Evolutionary conservation across 495 filamentous ascomycete species (phyloP), one percentile per base, ranked within the genome.

Genomic region (Hypoxylon intermedium): DNA sequence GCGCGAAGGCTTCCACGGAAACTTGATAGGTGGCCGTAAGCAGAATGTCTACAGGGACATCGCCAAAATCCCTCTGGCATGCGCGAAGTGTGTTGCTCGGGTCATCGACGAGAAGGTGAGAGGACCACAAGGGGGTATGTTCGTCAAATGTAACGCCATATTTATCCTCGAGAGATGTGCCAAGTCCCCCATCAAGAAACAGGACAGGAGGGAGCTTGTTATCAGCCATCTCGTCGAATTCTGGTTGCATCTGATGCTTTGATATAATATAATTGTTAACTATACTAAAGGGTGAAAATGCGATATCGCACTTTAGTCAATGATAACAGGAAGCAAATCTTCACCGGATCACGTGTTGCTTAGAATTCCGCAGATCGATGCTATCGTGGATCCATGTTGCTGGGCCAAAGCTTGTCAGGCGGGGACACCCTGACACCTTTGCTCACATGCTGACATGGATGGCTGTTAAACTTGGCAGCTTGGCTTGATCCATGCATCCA

Each of bases 11-110:
- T 11, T 82, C 75, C 5, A 72, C 58, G 0, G 79, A 83, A 1
- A 81, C 75, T 72, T 89, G 86, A 67, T 89, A 89, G 4, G 87
- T 89, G 3, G 85, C 85, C 16, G 82, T 87, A 15, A 85, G 72
- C 13, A 89, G 58, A 13, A 89, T 74, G 63, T 89, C 83, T 9
- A 79, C 80, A 24, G 83, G 84, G 19, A 81, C 77, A 0, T 26
- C 15, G 12, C 67, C 74, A 56, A 88, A 89, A 47, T 78, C 77
- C 20, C 50, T 67, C 55, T 89, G 87, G 58, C 77, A 82, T 6
- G 65, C 67, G 37, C 71, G 65, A 1, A 89, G 77, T 1, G 77
- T 85, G 11, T 70, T 85, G 11, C 69, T 49, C 6, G 77, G 79
- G 47, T 73, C 70, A 37, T 72, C 68, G 47, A 88, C 53, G 9